Evolutionary conservation across 495 filamentous ascomycete genomes (phyloP), one percentile per base, ranked within the genome.

Genomic region (Aspergillus indologenus): DNA sequence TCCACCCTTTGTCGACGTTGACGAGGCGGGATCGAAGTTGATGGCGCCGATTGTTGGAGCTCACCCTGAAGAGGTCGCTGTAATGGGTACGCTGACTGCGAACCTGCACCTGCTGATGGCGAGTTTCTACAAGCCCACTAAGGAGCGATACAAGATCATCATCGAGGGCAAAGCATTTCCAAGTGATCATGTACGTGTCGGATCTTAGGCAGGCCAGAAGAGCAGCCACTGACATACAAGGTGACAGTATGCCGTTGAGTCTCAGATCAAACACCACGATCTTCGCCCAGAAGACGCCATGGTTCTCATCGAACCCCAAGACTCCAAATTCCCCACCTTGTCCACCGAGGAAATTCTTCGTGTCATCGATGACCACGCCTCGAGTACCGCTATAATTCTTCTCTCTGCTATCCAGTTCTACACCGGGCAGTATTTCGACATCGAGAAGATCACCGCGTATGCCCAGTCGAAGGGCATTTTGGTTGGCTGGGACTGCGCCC

Each of bases 401-500:
- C 84, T 98, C 18, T 90, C 93, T 0, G 95, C 90, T 2, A 85
- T 98, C 58, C 94, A 98, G 68, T 98, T 89, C 77, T 98, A 96
- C 71, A 95, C 90, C 0, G 94, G 94, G 57, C 92, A 97, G 66
- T 85, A 88, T 61, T 84, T 98, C 47, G 90, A 98, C 68, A 91
- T 98, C 49, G 79, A 82, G 48, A 80, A 79, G 52, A 98, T 98
- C 72, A 98, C 94, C 8, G 78, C 81, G 4, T 81, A 90, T 67
- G 92, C 92, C 0, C 90, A 90, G 58, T 76, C 79, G 15, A 83
- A 86, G 60, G 86, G 84, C 40, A 90, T 98, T 56, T 75, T 88
- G 34, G 84, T 96, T 42, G 90, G 92, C 55, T 98, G 92, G 91
- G 94, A 98, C 70, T 87, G 97, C 57, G 94, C 94, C 4, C 94